phyloP scores from a whole-genome alignment of 2,329 filamentous ascomycete genomes.

The Clathrospora elynae region DNA sequence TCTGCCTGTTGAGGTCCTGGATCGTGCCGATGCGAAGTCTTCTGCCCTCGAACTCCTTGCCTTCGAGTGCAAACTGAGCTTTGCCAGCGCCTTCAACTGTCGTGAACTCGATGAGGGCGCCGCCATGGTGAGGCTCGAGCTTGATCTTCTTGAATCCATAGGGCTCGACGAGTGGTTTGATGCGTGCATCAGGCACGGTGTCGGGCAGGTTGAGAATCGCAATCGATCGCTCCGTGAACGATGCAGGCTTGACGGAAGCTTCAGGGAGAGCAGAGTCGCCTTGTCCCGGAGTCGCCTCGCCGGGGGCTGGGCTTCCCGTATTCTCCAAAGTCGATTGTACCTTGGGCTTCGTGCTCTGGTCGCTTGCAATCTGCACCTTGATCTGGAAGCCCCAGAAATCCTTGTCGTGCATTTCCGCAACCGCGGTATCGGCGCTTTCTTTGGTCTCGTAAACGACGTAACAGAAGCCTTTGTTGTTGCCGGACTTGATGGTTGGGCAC shows the following conservation, averaged over 20 bases:
- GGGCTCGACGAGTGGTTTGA: conserved; percentile 72
- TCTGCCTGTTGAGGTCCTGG: conserved; percentile 52
- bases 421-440: conserved; percentile 68
- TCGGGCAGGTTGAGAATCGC: conserved; percentile 86
- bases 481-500: conserved; percentile 67
- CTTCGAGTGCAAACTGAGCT: conserved; percentile 59
- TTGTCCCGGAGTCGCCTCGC: conserved; percentile 37
- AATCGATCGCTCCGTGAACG: conserved; percentile 67
- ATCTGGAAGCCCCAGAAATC: conserved; percentile 71
- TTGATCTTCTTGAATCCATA: conserved; percentile 78
- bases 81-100: conserved; percentile 73
- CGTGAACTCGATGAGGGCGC: conserved; percentile 82
- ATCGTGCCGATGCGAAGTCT: conserved; percentile 57
- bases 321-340: conserved; percentile 55
- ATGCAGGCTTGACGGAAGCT: conserved; percentile 21
- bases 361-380: conserved; percentile 59
- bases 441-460: conserved; percentile 77
- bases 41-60: conserved; percentile 47
- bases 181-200: conserved; percentile 85
- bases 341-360: conserved; percentile 54
- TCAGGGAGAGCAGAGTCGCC: conserved; percentile 36
- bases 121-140: conserved; percentile 79
- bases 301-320: conserved; percentile 47
- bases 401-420: conserved; percentile 69
- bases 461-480: conserved; percentile 75